phyloP scores from a whole-genome alignment of 208 protist genomes.

The Leishmania aethiopica region DNA sequence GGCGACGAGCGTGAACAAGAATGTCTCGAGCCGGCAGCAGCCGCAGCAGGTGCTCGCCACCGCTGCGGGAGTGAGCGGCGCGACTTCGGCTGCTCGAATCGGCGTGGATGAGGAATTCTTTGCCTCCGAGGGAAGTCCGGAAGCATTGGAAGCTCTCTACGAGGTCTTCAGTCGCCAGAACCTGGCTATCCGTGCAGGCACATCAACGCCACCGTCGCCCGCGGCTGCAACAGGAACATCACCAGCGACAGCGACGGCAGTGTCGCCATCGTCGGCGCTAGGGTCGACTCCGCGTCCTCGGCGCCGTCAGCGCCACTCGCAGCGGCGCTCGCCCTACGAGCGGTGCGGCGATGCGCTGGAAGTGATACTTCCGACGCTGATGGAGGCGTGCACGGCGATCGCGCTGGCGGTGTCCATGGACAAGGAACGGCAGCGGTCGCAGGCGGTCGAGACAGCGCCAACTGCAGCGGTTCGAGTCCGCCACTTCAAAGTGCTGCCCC shows the following conservation, averaged over 20 bases:
- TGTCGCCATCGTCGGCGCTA: not conserved
- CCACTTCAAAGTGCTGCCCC: conserved; percentile 21
- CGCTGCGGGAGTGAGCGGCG: not conserved
- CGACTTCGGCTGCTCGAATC: not conserved
- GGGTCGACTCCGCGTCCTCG: conserved; percentile 4
- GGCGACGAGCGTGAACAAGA: conserved; percentile 26
- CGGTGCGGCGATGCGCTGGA: conserved; percentile 36
- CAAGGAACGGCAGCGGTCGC: conserved; percentile 25
- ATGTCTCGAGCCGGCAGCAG: not conserved
- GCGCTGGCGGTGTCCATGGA: conserved; percentile 34
- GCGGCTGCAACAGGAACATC: not conserved
- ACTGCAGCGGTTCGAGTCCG: conserved; percentile 14
- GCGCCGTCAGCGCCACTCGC: conserved; percentile 27
- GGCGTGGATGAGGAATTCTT: conserved; percentile 15
- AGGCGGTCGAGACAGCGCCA: not conserved
- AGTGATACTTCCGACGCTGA: conserved; percentile 34
- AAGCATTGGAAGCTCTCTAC: conserved; percentile 27
- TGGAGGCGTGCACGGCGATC: conserved; percentile 30
- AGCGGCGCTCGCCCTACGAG: conserved; percentile 29
- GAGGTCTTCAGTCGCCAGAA: conserved; percentile 1
- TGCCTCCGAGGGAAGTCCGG: conserved; percentile 3
- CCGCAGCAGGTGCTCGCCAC: not conserved
- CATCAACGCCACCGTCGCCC: not conserved
- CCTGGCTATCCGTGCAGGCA: not conserved
- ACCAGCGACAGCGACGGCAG: not conserved